These are phyloP conservation scores for Lasiosphaeria miniovina DNA, from an alignment of 495 filamentous ascomycete genomes.

Conservation along the genomic window DNA sequence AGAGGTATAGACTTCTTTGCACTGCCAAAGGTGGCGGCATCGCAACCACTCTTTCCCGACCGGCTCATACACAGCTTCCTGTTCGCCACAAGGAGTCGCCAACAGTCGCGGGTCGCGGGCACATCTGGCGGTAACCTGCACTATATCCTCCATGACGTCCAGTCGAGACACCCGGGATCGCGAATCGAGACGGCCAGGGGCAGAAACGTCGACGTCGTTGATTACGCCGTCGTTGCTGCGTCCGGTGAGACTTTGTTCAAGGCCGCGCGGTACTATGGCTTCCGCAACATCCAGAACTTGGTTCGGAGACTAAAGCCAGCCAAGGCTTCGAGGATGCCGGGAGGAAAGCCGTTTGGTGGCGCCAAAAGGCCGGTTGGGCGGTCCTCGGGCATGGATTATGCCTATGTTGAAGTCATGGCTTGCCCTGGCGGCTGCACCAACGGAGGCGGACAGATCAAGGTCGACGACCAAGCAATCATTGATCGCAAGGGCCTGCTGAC, in stretches of 20 bases:
- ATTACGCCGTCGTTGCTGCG: slow-evolving; percentile 62
- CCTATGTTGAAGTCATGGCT: slow-evolving; percentile 97
- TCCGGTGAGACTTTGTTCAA: slow-evolving; percentile 63
- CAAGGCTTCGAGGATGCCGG: slow-evolving; percentile 70
- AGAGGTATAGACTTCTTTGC: slow-evolving; percentile 68
- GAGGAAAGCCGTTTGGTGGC: slow-evolving; percentile 52
- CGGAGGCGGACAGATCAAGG: slow-evolving; percentile 91
- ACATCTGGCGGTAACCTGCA: slow-evolving; percentile 88
- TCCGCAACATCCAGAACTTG: slow-evolving; percentile 96
- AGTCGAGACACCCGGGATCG: slow-evolving; percentile 65
- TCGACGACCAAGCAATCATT: slow-evolving; percentile 63
- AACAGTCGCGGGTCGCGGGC: slow-evolving; percentile 48
- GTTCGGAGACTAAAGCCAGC: slow-evolving; percentile 85
- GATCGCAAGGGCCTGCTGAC: slow-evolving; percentile 41
- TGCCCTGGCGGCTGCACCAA: slow-evolving; percentile 98
- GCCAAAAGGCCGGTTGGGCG: slow-evolving; percentile 47
- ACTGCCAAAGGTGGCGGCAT: slow-evolving; percentile 57
- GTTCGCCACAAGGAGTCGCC: slow-evolving; percentile 46
- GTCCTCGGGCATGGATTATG: slow-evolving; percentile 57
- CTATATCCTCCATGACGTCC: slow-evolving; percentile 71
- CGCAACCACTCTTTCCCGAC: slow-evolving; percentile 62
- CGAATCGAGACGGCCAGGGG: slow-evolving; percentile 66
- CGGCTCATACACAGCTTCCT: slow-evolving; percentile 64
- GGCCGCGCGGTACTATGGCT: slow-evolving; percentile 90
- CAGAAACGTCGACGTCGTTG: slow-evolving; percentile 85